phyloP scores from a whole-genome alignment of 306 rosid genomes.

The Hylodesmum podocarpum region DNA sequence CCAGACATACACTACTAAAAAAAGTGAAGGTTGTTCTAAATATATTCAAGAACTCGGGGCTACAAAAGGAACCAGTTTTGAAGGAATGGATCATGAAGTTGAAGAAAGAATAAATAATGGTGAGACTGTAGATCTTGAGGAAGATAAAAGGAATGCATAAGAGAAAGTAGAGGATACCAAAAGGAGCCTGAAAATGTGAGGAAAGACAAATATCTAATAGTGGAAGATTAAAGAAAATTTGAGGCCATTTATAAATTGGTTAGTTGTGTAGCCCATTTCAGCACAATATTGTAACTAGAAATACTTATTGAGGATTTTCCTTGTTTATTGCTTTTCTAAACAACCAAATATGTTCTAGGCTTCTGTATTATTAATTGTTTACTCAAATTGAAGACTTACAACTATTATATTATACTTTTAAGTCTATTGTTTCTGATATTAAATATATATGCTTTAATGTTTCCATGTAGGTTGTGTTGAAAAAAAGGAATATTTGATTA shows the following conservation, averaged over 20 bases:
- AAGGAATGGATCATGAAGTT: background rate
- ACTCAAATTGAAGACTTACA: background rate
- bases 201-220: background rate
- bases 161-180: background rate
- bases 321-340: background rate
- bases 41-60: background rate
- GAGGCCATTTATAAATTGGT: background rate
- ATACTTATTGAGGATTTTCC: background rate
- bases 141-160: too few species aligned
- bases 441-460: background rate
- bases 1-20: background rate
- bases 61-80: background rate
- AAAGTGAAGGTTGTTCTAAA: background rate
- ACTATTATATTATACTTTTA: background rate
- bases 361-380: background rate
- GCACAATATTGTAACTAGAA: background rate
- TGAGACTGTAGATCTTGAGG: background rate
- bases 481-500: too few species aligned
- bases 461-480: too few species aligned
- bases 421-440: background rate
- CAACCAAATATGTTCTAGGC: background rate
- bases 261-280: background rate
- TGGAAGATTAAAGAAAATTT: background rate
- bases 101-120: background rate
- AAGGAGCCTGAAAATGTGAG: background rate